Evolutionary conservation across 2,329 filamentous ascomycete species (phyloP).

Genomic region (Fusarium armeniacum): DNA sequence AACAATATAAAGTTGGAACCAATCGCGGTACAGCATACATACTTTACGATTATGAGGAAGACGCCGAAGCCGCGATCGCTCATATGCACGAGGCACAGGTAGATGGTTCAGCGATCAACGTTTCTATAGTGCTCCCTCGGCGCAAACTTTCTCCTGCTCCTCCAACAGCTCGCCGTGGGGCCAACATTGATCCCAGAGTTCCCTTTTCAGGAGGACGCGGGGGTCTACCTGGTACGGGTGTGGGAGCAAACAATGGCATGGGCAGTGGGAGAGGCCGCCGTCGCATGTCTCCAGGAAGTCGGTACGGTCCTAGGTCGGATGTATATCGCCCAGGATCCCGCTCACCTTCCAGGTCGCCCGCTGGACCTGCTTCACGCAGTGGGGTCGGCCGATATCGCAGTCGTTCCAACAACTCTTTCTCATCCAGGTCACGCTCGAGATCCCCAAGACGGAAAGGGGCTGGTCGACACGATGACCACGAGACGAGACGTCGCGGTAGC

Average conservation of each 20-base stretch:
- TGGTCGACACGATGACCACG: slow-evolving; percentile 53
- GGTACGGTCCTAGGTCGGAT: slow-evolving; percentile 64
- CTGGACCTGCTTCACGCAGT: slow-evolving; percentile 55
- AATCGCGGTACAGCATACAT: slow-evolving; percentile 97
- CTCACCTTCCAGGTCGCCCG: slow-evolving; percentile 62
- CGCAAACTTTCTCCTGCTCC: slow-evolving; percentile 86
- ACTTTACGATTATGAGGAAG: slow-evolving; percentile 79
- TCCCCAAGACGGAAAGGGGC: slow-evolving; percentile 56
- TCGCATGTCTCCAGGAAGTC: slow-evolving; percentile 54
- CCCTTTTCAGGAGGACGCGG: slow-evolving; percentile 53
- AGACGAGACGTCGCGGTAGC: slow-evolving; percentile 60
- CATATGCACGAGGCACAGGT: slow-evolving; percentile 99
- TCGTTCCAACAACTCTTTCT: slow-evolving; percentile 60
- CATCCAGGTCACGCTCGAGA: slow-evolving; percentile 64
- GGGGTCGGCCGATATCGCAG: slow-evolving; percentile 60
- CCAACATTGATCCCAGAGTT: slow-evolving; percentile 67
- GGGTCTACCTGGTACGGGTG: slow-evolving; percentile 49
- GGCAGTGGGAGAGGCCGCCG: slow-evolving; percentile 56
- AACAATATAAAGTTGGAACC: slow-evolving; percentile 74
- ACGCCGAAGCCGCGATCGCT: slow-evolving; percentile 89
- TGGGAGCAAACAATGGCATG: slow-evolving; percentile 49
- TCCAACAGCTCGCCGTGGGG: slow-evolving; percentile 75
- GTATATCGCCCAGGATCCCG: slow-evolving; percentile 73
- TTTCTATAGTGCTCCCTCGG: slow-evolving; percentile 88
- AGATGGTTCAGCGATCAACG: slow-evolving; percentile 84